A percentile compares a stretch with the other conserved stretches of the same genome.
Evolutionary conservation across 345 rosid species (phyloP).

Genomic region (Syzygium grande): DNA sequence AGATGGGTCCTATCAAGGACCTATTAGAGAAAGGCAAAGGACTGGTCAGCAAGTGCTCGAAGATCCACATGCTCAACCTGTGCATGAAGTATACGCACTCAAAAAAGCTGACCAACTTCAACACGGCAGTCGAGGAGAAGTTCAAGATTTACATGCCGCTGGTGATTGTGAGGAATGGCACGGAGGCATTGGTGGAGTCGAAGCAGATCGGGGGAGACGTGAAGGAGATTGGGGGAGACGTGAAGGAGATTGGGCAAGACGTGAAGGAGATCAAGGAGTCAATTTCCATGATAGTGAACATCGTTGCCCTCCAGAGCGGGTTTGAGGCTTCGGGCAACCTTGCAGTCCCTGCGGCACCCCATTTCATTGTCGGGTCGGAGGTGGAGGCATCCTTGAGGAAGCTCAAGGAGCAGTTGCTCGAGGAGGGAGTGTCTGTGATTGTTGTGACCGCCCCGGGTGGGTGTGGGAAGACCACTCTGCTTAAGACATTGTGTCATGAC

Average conservation of each 20-base stretch:
- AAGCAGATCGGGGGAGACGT: neutral
- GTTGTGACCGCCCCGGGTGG: neutral
- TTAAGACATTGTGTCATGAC: neutral
- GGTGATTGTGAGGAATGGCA: neutral
- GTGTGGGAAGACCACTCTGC: constrained; percentile 3
- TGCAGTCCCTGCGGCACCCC: neutral
- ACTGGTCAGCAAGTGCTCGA: neutral
- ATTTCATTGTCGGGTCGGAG: neutral
- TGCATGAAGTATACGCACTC: neutral
- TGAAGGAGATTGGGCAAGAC: neutral
- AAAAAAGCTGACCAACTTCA: neutral
- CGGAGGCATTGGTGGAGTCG: neutral
- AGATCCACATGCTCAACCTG: neutral
- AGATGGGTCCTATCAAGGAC: neutral
- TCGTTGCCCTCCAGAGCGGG: neutral
- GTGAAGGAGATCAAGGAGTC: neutral
- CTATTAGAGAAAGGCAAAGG: neutral
- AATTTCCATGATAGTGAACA: neutral
- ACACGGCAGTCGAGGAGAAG: neutral
- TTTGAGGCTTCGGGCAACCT: neutral
- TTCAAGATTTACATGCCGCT: neutral
- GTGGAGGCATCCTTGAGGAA: neutral
- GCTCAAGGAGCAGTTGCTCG: neutral
- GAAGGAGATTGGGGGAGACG: too few relatives aligned
- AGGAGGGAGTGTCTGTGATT: neutral